Evolutionary conservation across 2,329 filamentous ascomycete genomes (phyloP).

Genomic region (Fusarium tjaetaba): DNA sequence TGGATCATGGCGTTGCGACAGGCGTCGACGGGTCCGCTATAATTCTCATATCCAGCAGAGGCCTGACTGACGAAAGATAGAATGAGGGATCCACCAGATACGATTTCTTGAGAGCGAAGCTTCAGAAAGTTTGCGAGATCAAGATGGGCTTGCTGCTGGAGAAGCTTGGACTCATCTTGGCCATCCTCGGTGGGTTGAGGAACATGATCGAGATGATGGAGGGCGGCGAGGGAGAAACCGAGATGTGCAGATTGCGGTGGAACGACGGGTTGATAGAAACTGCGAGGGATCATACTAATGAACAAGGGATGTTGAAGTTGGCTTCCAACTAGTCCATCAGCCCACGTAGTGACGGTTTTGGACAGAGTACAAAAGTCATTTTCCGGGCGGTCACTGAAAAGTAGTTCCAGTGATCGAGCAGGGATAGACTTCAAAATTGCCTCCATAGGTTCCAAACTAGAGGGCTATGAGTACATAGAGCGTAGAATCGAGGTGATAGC

Average conservation of each 20-base stretch:
- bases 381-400: background rate
- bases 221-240: background rate
- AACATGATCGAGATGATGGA: background rate
- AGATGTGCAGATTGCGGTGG: background rate
- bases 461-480: background rate
- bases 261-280: background rate
- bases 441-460: background rate
- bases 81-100: background rate
- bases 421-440: background rate
- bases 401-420: background rate
- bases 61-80: background rate
- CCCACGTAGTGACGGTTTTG: background rate
- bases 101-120: background rate
- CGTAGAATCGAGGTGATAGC: accelerated
- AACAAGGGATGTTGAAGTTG: background rate
- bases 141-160: background rate
- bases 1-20: slow-evolving; percentile 1
- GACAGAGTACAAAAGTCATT: background rate
- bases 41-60: background rate
- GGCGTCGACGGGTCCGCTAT: background rate
- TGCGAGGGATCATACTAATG: background rate
- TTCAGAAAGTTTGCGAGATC: background rate
- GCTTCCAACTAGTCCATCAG: background rate
- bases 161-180: background rate
- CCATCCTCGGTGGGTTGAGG: background rate